phyloP scores from a whole-genome alignment of 1,284 basidiomycete species.

The Cerioporus squamosus region DNA sequence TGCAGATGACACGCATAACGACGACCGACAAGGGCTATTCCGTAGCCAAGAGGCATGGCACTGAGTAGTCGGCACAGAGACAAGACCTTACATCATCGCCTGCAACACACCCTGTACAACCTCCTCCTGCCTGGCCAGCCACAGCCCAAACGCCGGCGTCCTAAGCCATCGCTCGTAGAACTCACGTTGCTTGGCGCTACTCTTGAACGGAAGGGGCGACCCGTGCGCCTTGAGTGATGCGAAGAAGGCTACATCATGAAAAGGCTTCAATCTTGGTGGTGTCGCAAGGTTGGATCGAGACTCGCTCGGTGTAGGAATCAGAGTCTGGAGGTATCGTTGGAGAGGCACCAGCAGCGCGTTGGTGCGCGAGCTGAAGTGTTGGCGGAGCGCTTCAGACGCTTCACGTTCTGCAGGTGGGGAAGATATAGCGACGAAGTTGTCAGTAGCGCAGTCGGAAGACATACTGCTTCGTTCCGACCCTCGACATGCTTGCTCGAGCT shows the following conservation, averaged over 20 bases:
- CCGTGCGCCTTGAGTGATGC: conserved; percentile 83
- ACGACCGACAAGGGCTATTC: no score
- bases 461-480: conserved; percentile 56
- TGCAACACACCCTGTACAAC: conserved; percentile 60
- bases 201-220: conserved; percentile 77
- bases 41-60: no score
- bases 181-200: conserved; percentile 60
- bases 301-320: conserved; percentile 71
- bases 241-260: conserved; percentile 82
- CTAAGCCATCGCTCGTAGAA: conserved; percentile 79
- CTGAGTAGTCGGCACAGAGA: no score
- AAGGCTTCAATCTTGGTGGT: conserved; percentile 67
- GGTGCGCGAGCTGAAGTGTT: conserved; percentile 89
- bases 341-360: conserved; percentile 91
- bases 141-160: conserved; percentile 75
- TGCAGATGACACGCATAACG: no score
- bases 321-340: conserved; percentile 90
- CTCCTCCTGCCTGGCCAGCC: conserved; percentile 76
- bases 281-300: conserved; percentile 17
- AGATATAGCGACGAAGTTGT: no score
- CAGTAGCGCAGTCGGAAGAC: conserved; percentile 29
- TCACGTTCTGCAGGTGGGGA: conserved; percentile 49
- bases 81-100: conserved; percentile 8
- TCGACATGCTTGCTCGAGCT: conserved; percentile 61
- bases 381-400: conserved; percentile 73